Evolutionary conservation across 306 rosid species (phyloP).

Genomic region (Luffa aegyptiaca): DNA sequence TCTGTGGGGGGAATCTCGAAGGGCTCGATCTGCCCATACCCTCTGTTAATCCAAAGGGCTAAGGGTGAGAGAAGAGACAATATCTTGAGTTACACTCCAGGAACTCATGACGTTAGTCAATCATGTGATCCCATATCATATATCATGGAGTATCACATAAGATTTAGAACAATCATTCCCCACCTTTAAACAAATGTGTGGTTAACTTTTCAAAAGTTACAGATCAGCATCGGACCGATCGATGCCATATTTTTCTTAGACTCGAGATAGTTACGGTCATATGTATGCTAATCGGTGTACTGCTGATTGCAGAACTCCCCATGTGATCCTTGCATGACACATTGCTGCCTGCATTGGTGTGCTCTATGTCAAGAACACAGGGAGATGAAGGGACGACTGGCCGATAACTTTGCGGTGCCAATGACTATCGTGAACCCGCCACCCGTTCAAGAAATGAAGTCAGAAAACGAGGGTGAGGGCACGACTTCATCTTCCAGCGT

Average conservation of each 20-base stretch:
- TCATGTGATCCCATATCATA: not conserved
- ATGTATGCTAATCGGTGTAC: not conserved
- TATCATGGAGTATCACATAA: not conserved
- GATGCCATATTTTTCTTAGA: not conserved
- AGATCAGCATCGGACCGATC: not conserved
- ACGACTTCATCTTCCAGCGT: slow-evolving; percentile 37
- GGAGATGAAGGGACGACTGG: slow-evolving; percentile 81
- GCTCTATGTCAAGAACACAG: slow-evolving; percentile 97
- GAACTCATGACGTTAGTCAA: not conserved
- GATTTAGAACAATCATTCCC: not conserved
- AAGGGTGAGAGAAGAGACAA: not conserved
- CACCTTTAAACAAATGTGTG: not conserved
- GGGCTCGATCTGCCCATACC: not conserved
- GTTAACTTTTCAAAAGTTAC: not conserved
- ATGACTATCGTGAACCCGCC: slow-evolving; percentile 85
- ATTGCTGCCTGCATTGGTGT: slow-evolving; percentile 94
- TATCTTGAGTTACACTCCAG: not conserved
- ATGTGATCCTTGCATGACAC: slow-evolving; percentile 82
- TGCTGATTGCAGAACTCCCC: slow-evolving; percentile 57
- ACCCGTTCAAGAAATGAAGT: slow-evolving; percentile 74
- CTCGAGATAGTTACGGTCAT: not conserved
- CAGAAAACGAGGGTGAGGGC: slow-evolving; percentile 31
- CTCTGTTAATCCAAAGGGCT: not conserved
- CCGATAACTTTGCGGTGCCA: slow-evolving; percentile 43
- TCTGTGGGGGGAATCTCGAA: not conserved